Evolutionary conservation across 129 eudicot genomes (phyloP).

Genomic region (Flaveria sonorensis): DNA sequence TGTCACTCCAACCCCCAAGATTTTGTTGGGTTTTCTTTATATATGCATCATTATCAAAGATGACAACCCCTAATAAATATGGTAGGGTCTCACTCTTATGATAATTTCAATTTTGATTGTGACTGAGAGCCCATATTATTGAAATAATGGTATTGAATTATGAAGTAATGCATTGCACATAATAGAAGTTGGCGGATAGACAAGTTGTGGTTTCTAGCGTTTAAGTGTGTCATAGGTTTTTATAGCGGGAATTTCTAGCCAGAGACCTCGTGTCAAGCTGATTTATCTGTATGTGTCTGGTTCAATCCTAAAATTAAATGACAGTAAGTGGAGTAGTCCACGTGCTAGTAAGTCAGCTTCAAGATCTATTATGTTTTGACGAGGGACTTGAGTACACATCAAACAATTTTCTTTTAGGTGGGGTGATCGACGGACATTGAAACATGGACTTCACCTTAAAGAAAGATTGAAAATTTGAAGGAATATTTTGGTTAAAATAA

Average conservation of each 20-base stretch:
- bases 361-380: background rate
- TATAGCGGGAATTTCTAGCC: background rate
- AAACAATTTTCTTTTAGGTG: background rate
- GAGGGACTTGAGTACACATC: background rate
- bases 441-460: background rate
- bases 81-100: conserved; percentile 15
- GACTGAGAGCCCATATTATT: conserved; percentile 16
- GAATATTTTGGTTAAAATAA: background rate
- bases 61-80: conserved; percentile 19
- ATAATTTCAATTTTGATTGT: conserved; percentile 22
- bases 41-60: conserved; percentile 27
- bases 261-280: background rate
- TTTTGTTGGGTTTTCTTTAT: conserved; percentile 22
- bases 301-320: background rate
- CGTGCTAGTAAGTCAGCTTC: background rate
- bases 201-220: background rate
- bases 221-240: background rate
- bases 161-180: background rate
- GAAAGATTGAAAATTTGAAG: background rate
- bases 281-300: background rate
- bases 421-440: background rate
- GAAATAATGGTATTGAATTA: conserved; percentile 13
- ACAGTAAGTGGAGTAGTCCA: background rate
- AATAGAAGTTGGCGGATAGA: conserved; percentile 18
- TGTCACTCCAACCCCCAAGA: conserved; percentile 7